These are phyloP conservation scores for Vigna angularis DNA, from an alignment of 306 rosid species.

Conservation along the genomic window DNA sequence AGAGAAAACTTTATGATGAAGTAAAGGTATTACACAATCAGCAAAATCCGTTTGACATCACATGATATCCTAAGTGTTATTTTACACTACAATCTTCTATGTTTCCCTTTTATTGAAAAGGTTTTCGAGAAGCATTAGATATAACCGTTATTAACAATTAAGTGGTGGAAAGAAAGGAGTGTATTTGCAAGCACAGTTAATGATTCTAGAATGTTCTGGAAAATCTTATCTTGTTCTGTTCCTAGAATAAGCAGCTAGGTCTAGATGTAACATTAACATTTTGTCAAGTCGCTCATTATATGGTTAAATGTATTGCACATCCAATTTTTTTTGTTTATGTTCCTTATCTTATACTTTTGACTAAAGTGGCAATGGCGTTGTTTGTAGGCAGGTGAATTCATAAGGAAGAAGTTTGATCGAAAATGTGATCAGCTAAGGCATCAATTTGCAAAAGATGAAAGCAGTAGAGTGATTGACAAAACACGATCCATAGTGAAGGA, in stretches of 20 bases:
- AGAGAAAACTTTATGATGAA: background rate
- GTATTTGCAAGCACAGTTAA: background rate
- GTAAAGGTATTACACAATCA: slow-evolving; percentile 9
- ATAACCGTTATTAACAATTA: background rate
- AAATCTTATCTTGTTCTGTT: slow-evolving; percentile 6
- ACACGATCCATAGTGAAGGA: too few species aligned
- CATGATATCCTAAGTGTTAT: slow-evolving; percentile 4
- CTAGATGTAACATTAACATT: background rate
- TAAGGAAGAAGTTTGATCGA: too few species aligned
- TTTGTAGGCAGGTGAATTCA: too few species aligned
- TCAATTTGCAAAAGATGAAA: too few species aligned
- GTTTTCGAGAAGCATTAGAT: background rate
- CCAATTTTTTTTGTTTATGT: too few species aligned
- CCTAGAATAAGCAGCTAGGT: background rate
- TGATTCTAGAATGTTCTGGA: background rate
- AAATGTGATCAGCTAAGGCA: too few species aligned
- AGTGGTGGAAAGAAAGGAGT: background rate
- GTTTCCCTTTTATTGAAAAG: background rate
- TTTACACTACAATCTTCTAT: background rate
- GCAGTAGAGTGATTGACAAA: too few species aligned
- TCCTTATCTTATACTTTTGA: too few species aligned
- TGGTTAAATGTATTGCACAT: background rate
- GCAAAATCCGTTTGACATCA: background rate
- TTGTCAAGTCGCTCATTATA: background rate
- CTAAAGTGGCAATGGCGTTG: too few species aligned